Evolutionary conservation across 148 eudicot genomes (phyloP), one percentile per base, ranked within the genome.

Genomic region (Diospyros kaki): DNA sequence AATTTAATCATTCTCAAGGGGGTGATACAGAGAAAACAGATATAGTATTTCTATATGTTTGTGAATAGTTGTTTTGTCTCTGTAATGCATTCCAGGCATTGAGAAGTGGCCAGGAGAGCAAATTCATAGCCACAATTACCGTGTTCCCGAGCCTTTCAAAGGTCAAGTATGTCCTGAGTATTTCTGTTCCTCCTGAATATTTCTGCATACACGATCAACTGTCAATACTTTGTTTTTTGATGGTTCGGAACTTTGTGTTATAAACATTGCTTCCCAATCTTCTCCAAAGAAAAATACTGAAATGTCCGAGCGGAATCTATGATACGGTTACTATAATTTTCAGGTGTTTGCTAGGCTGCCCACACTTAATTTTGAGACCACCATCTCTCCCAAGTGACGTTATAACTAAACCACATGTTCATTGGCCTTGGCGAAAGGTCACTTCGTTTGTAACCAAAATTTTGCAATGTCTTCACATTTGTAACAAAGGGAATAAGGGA

Each of bases 61-160:
- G 28, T 42, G 6, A 13, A 18, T 5, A 12, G 12, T 14, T 17
- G 45, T 51, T 70, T 66, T 42, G 59, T 42, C 68, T 59, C 6
- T 48, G 14, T 70, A 4, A 14, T 62, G 43, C 18, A 2, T 67
- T 72, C 8, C 78, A 94, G 97, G 98, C 38, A 85, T 90, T 76
- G 90, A 89, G 56, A 73, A 1, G 43, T 94, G 98, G 98, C 98
- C 98, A 4, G 98, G 97, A 56, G 84, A 71, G 78, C 93, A 94
- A 81, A 87, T 94, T 66, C 98, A 92, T 76, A 94, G 98, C 84
- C 97, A 94, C 88, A 92, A 94, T 76, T 94, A 94, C 84, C 96
- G 98, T 59, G 75, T 80, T 74, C 97, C 96, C 39, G 91, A 92
- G 46, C 90, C 92, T 56, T 94, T 78, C 71, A 81, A 58, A 64